These are phyloP conservation scores for Thalia dealbata DNA, from an alignment of 176 grass and related monocot genomes.

Conservation along the genomic window DNA sequence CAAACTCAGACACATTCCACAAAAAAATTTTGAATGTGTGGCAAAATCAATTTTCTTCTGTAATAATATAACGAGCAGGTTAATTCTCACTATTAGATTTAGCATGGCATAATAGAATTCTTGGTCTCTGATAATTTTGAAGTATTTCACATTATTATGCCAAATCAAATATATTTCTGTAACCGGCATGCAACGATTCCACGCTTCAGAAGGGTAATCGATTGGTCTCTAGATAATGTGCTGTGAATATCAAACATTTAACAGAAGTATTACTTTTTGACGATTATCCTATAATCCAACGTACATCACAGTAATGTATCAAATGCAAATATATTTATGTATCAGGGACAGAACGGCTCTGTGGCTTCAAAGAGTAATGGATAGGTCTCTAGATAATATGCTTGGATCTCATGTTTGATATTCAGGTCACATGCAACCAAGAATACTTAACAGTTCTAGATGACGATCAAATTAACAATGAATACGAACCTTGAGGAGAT, in stretches of 20 bases:
- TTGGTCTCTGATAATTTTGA: too few relatives aligned
- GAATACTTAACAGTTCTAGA: neutral
- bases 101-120: neutral
- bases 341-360: neutral
- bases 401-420: neutral
- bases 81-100: neutral
- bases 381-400: neutral
- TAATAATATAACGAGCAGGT: neutral
- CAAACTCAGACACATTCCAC: neutral
- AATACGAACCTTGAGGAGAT: constrained; percentile 15
- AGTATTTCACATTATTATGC: neutral
- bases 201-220: neutral
- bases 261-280: too few relatives aligned
- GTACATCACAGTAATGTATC: neutral
- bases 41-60: neutral
- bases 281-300: too few relatives aligned
- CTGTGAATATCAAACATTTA: neutral
- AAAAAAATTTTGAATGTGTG: neutral
- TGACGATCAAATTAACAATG: neutral
- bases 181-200: neutral
- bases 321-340: neutral
- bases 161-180: neutral
- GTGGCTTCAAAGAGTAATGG: neutral
- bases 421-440: neutral
- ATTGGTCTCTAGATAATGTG: neutral